Percentiles rank a stretch among this genome's conserved stretches.
Evolutionary conservation across 176 grass and related monocot species (phyloP).

Genomic region (Oryza meyeriana): DNA sequence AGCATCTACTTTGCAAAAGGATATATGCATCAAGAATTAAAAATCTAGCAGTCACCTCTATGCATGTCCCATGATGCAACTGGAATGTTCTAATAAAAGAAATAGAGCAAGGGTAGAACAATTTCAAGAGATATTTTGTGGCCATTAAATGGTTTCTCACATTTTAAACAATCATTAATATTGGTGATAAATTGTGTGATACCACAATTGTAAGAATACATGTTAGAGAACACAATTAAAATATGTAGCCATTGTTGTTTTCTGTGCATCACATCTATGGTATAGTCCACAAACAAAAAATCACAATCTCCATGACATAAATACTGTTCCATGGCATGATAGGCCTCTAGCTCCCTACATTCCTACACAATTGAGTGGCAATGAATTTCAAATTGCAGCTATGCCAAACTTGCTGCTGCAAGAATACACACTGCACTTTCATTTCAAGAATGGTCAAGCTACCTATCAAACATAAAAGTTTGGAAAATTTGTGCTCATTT

Average conservation of each 20-base stretch:
- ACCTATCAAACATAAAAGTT: background rate
- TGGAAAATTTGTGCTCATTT: background rate
- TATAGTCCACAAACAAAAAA: background rate
- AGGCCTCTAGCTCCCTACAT: no score
- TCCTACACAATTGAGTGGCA: no score
- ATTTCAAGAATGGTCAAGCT: background rate
- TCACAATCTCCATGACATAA: no score
- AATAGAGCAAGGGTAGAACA: background rate
- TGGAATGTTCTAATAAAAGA: background rate
- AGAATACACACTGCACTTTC: background rate
- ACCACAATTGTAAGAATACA: background rate
- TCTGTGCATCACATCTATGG: background rate
- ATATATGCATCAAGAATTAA: background rate
- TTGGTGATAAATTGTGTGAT: background rate
- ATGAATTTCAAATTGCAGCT: background rate
- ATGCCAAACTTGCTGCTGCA: background rate
- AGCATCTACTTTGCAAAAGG: slow-evolving; percentile 1
- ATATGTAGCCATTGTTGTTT: background rate
- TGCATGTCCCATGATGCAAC: background rate
- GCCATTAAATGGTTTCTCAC: background rate
- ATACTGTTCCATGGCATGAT: no score
- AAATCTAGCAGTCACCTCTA: background rate
- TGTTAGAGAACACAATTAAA: background rate
- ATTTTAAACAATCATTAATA: background rate
- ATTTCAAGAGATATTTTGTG: background rate